Percentiles rank a stretch among this genome's conserved stretches.
Conservation (phyloP, 345 rosid species). For the Eucalyptus grandis region DNA sequence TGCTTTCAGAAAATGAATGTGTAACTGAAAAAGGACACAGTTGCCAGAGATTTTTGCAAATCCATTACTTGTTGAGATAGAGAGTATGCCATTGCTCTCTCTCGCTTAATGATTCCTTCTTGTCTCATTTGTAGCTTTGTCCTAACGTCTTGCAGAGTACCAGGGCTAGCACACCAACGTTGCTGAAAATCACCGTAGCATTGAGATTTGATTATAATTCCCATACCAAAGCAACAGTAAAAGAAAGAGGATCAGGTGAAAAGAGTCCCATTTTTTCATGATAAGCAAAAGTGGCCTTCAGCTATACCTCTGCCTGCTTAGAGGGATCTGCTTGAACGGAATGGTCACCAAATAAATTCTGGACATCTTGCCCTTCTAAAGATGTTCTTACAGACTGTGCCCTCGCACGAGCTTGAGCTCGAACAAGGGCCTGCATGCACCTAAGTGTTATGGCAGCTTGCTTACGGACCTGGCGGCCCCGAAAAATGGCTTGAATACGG, state of each 20-base stretch:
- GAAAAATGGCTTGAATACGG: conserved; percentile 84
- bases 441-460: conserved; percentile 87
- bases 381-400: conserved; percentile 28
- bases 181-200: conserved; percentile 13
- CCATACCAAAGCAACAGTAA: background rate
- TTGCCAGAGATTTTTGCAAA: background rate
- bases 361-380: conserved; percentile 19
- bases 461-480: conserved; percentile 73
- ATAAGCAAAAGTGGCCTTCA: background rate
- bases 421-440: conserved; percentile 97
- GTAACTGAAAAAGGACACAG: background rate
- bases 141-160: conserved; percentile 49
- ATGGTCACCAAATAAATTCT: conserved; percentile 3
- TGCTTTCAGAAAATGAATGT: background rate
- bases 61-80: conserved; percentile 55
- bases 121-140: conserved; percentile 61
- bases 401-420: conserved; percentile 74
- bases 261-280: background rate
- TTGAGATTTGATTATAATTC: background rate
- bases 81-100: conserved; percentile 74
- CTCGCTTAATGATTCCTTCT: conserved; percentile 85
- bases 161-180: conserved; percentile 70
- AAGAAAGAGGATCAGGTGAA: background rate
- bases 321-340: conserved; percentile 17
- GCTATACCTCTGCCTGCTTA: conserved; percentile 66